Conservation (phyloP, 2,329 filamentous ascomycete species). For the Fusarium dimerum region DNA sequence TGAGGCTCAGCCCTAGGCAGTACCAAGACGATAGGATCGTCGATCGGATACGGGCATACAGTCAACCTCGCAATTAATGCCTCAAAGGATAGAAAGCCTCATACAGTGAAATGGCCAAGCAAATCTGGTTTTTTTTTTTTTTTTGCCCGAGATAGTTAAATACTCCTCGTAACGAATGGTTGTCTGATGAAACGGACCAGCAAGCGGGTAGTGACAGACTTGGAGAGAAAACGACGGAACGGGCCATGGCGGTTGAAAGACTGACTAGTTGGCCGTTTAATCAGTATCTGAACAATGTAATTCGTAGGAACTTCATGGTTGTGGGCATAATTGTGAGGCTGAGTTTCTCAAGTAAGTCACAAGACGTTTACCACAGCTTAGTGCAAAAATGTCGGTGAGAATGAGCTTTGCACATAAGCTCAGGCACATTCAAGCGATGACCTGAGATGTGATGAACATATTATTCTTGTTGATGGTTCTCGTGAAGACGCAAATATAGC, state of each 20-base stretch:
- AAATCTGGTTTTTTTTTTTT: background rate
- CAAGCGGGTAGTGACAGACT: background rate
- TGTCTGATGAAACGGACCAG: no score
- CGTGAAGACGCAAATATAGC: no score
- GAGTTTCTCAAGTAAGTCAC: background rate
- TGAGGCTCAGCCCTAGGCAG: no score
- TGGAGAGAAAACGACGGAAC: background rate
- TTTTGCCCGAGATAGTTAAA: background rate
- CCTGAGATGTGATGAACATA: background rate
- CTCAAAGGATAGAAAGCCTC: no score
- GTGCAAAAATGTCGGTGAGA: background rate
- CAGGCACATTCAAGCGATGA: background rate
- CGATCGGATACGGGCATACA: no score
- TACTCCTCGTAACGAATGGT: background rate
- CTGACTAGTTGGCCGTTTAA: background rate
- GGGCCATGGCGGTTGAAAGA: background rate
- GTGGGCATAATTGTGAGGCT: background rate
- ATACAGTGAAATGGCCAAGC: no score
- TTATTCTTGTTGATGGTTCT: no score
- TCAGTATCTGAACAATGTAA: background rate
- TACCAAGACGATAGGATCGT: no score
- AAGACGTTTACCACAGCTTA: background rate
- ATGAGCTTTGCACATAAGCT: background rate
- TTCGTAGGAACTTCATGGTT: background rate
- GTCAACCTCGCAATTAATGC: no score